Evolutionary conservation across 208 protist species (phyloP).

Genomic region (Naegleria lovaniensis): DNA sequence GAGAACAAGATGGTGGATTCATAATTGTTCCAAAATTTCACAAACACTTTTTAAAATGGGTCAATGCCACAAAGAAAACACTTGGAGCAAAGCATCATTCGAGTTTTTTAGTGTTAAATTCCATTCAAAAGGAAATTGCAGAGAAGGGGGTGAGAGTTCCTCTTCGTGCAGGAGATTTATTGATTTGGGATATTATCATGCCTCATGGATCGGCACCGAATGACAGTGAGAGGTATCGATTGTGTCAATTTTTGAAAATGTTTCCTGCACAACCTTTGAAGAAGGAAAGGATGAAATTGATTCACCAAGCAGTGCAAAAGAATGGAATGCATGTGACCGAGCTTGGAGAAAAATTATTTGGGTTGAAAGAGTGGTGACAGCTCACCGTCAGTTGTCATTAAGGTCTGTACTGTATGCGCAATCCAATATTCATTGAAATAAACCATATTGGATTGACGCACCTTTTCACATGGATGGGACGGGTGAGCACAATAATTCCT

Average conservation of each 20-base stretch:
- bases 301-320: background rate
- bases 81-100: background rate
- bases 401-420: too few relatives aligned
- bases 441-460: too few relatives aligned
- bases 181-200: background rate
- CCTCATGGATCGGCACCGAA: slow-evolving; percentile 21
- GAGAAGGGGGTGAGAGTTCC: background rate
- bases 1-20: slow-evolving; percentile 23
- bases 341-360: background rate
- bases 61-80: background rate
- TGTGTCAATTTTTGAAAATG: slow-evolving; percentile 13
- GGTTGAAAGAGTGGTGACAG: background rate
- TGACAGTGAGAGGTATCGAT: background rate
- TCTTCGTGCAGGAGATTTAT: background rate
- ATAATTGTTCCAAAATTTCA: slow-evolving; percentile 2
- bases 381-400: too few relatives aligned
- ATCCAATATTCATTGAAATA: too few relatives aligned
- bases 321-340: background rate
- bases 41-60: background rate
- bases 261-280: background rate
- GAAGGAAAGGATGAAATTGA: background rate
- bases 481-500: too few relatives aligned
- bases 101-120: background rate
- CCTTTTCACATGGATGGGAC: too few relatives aligned
- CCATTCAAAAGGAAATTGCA: background rate